A percentile compares a stretch with the other conserved stretches of the same genome.
Evolutionary conservation across 1,139 yeast species (phyloP).

Genomic region (Hyphopichia khmerensis): DNA sequence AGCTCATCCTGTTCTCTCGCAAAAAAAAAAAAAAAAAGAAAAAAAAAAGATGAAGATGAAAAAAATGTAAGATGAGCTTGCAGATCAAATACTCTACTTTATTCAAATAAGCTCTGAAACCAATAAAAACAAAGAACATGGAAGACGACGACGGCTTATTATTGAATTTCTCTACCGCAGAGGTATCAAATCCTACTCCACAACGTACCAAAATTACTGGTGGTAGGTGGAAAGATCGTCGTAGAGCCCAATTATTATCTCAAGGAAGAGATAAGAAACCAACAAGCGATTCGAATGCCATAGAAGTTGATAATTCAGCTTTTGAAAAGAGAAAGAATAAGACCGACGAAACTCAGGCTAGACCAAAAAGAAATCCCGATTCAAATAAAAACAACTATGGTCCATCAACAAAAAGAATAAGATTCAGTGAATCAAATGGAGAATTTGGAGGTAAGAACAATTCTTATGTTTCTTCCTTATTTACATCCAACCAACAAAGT

Average conservation of each 20-base stretch:
- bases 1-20: not conserved
- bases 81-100: not conserved
- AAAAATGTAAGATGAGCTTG: not conserved
- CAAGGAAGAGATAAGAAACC: conserved; percentile 46
- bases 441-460: conserved; percentile 51
- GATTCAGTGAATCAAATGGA: conserved; percentile 43
- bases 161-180: conserved; percentile 56
- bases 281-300: conserved; percentile 5
- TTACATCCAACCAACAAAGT: conserved; percentile 65
- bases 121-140: conserved; percentile 9
- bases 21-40: not conserved
- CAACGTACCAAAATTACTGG: conserved; percentile 51
- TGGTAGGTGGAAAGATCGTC: conserved; percentile 79
- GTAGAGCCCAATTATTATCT: conserved; percentile 51
- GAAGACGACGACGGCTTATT: conserved; percentile 63
- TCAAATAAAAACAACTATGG: conserved; percentile 10
- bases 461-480: conserved; percentile 79
- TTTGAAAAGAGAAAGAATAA: conserved; percentile 2
- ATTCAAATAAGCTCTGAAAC: not conserved
- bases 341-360: conserved; percentile 4
- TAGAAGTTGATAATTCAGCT: conserved; percentile 6
- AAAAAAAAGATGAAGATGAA: no score
- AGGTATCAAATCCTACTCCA: conserved; percentile 15
- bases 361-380: conserved; percentile 3
- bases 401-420: conserved; percentile 23